Base-by-base conservation (phyloP, 805 yeast species). In the Pichia paraexigua region DNA sequence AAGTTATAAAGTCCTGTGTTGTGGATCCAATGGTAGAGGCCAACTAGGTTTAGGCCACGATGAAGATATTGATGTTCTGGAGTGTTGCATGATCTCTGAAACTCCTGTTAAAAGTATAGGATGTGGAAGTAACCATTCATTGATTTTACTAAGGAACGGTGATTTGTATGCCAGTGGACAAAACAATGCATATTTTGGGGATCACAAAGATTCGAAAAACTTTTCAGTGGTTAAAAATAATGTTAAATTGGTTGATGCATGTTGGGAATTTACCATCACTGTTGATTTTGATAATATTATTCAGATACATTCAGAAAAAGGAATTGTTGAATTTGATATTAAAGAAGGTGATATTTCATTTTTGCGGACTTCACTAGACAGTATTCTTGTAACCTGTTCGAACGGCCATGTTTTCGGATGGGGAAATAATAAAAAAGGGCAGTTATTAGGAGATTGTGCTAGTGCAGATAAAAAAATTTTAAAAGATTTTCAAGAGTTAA, bases 71-170 rank as follows among this genome's bases (percentile, higher is more conserved):
- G 58, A 64, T 22, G 55, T 47, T 12, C 65, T 75, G 18, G 61
- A n/a, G 13, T 18, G 13, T n/a, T 44, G 48, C 37, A 9, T 39
- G 41, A 3, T 6, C 13, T 27, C 42, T 22, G 9, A 37, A 17
- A 5, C 46, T 35, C 1, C 40, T 60, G 42, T 46, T 55, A 15
- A 17, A 22, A 22, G 72, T 56, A 71, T 90, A 13, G 76, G 73
- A 0, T 81, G 90, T 58, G 97, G 97, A 5, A 97, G 98, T 0
- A 91, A 91, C 59, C 97, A 92, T 63, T 83, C 95, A 0, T 58
- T 87, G 18, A 54, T 88, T 2, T 63, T 89, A 9, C 63, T 77
- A 13, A 70, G 66, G 1, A 66, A 73, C 45, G 92, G 92, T 1
- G 63, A 66, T 0, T 63, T 83, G 1, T 82, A 66, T 55, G 77